These are phyloP conservation scores for Wickerhamomyces rabaulensis DNA, from an alignment of 805 yeast genomes.

Conservation along the genomic window DNA sequence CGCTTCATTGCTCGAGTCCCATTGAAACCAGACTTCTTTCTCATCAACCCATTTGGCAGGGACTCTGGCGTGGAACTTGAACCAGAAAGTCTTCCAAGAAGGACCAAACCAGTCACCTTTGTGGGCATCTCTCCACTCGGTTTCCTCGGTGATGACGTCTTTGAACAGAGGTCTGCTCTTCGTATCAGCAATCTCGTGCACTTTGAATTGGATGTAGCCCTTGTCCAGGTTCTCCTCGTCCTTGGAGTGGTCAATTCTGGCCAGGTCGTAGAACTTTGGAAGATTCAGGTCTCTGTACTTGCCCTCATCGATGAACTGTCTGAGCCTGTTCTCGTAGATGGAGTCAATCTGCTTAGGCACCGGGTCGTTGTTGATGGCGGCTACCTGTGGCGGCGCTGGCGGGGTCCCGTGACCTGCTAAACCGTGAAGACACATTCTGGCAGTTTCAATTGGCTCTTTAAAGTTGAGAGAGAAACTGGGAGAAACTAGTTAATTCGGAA, in stretches of 20 bases:
- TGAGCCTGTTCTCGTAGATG: conserved; percentile 64
- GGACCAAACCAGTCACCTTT: conserved; percentile 86
- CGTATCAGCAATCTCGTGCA: conserved; percentile 66
- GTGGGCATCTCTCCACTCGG: conserved; percentile 47
- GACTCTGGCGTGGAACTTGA: conserved; percentile 57
- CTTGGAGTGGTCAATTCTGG: conserved; percentile 41
- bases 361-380: conserved; percentile 41
- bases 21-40: conserved; percentile 56
- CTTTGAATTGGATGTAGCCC: conserved; percentile 51
- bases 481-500: no score
- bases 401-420: neutral
- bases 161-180: conserved; percentile 41
- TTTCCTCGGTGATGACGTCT: conserved; percentile 19
- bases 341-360: conserved; percentile 72
- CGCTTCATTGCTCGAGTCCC: conserved; percentile 88
- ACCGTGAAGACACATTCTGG: neutral
- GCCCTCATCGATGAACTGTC: conserved; percentile 80
- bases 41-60: conserved; percentile 48
- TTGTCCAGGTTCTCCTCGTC: conserved; percentile 25
- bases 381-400: neutral
- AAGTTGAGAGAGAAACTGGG: no score
- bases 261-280: conserved; percentile 73
- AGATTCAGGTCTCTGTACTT: conserved; percentile 65
- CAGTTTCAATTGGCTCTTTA: no score
- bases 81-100: conserved; percentile 97